A percentile compares a stretch with the other conserved stretches of the same genome.
phyloP scores from a whole-genome alignment of 2,329 filamentous ascomycete species.

The Fonsecaea multimorphosa region DNA sequence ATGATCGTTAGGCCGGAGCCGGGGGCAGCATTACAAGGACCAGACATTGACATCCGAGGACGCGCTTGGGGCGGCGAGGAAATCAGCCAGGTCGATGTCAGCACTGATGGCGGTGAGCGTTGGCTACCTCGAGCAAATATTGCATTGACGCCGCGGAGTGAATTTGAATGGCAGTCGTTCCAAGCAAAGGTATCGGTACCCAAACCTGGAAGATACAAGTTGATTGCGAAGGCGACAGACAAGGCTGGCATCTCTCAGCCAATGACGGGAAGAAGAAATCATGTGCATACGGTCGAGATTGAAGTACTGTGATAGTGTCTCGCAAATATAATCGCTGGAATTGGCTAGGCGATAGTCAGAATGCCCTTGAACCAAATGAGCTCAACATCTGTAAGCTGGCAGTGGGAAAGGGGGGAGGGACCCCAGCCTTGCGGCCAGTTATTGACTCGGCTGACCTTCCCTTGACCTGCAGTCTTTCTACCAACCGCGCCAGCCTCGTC shows the following conservation, averaged over 20 bases:
- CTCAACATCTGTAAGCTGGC: not conserved
- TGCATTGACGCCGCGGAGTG: slow-evolving; percentile 11
- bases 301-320: slow-evolving; percentile 4
- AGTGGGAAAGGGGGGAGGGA: not conserved
- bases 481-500: not conserved
- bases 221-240: slow-evolving; percentile 33
- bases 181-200: slow-evolving; percentile 16
- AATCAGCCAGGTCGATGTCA: slow-evolving; percentile 32
- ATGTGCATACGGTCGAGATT: slow-evolving; percentile 34
- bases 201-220: slow-evolving; percentile 22
- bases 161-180: slow-evolving; percentile 37
- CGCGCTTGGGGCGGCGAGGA: slow-evolving; percentile 35
- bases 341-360: not conserved
- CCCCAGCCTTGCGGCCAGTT: not conserved
- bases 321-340: not conserved
- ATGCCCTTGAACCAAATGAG: not conserved
- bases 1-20: slow-evolving; percentile 32
- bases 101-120: slow-evolving; percentile 19
- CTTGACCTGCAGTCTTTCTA: not conserved
- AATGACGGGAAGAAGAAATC: slow-evolving; percentile 32
- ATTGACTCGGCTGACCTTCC: not conserved
- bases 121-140: slow-evolving; percentile 24
- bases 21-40: slow-evolving; percentile 22
- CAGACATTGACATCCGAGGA: slow-evolving; percentile 28
- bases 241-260: slow-evolving; percentile 27